Base-by-base conservation (phyloP, 2,329 filamentous ascomycete species). In the Sphaerulina musiva region DNA sequence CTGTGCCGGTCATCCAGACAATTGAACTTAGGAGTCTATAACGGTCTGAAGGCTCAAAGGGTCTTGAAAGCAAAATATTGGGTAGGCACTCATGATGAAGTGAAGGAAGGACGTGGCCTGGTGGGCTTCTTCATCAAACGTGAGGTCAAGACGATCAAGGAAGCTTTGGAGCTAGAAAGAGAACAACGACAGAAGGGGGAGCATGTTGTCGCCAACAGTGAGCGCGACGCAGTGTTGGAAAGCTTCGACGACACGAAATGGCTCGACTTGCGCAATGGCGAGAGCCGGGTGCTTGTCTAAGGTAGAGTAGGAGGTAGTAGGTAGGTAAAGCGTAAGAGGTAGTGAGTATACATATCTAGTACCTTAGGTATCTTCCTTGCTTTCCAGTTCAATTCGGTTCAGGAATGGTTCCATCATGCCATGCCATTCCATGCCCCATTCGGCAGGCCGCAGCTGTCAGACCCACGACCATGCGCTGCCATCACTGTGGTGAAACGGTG, bases 71-170 rank as follows among this genome's bases (percentile, higher is more conserved):
- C 81, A 0, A 77, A 73, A 59, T 86, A 85, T 62, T 86, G 83
- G 83, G 69, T 86, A 14, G 77, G 76, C 0, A 86, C 83, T 26
- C 83, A 86, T 60, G 82, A 85, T 59, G 83, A 85, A 66, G 71
- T 79, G 4, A 85, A 85, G 68, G 76, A 68, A 50, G 82, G 80
- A 0, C 75, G 75, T 0, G 82, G 82, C 0, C 60, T 85, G 4
- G 76, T 85, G 8, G 76, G 68, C 1, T 77, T 71, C 71, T 79
- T 69, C 68, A 71, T 79, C 53, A 67, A 64, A 34, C 61, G 75
- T 34, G 75, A 71, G 46, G 64, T 70, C 0, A 67, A 74, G 59
- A 75, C 68, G 0, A 39, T 78, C 9, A 68, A 73, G 47, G 73
- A 78, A 57, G 74, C 83, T 40, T 61, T 82, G 48, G 66, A 73